Conservation (phyloP, 768 basidiomycete species). For the Tylopilus felleus region DNA sequence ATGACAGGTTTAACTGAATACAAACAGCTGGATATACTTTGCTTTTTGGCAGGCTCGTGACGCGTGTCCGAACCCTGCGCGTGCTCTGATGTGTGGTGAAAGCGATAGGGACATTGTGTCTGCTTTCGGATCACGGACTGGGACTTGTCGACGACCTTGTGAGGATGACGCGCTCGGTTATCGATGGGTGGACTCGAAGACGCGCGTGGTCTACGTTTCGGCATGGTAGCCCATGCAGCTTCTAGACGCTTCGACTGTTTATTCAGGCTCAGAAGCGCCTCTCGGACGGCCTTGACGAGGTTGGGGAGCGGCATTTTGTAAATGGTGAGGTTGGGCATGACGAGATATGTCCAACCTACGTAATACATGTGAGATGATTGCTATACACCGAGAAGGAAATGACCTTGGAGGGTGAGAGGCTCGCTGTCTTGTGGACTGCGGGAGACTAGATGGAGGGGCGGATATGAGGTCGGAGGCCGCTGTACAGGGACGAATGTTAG, state of each 20-base stretch:
- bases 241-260: conserved; percentile 8
- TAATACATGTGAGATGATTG: not conserved
- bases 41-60: not conserved
- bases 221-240: conserved; percentile 12
- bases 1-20: not conserved
- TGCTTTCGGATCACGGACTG: not conserved
- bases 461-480: not conserved
- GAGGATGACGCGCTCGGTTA: not conserved
- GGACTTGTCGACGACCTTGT: not conserved
- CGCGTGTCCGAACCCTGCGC: not conserved
- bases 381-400: not conserved
- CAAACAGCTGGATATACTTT: not conserved
- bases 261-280: conserved; percentile 14
- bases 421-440: not conserved
- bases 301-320: conserved; percentile 25
- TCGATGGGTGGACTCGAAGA: not conserved
- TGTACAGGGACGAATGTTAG: not conserved
- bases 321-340: conserved; percentile 20
- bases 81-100: not conserved
- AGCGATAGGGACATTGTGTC: not conserved
- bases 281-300: conserved; percentile 23
- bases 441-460: conserved; percentile 3
- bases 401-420: conserved; percentile 19
- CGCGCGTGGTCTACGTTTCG: not conserved
- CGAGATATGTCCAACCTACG: conserved; percentile 30